A percentile compares a stretch with the other conserved stretches of the same genome.
Evolutionary conservation across 2,329 filamentous ascomycete genomes (phyloP).

Genomic region (Rhynchosporium agropyri): DNA sequence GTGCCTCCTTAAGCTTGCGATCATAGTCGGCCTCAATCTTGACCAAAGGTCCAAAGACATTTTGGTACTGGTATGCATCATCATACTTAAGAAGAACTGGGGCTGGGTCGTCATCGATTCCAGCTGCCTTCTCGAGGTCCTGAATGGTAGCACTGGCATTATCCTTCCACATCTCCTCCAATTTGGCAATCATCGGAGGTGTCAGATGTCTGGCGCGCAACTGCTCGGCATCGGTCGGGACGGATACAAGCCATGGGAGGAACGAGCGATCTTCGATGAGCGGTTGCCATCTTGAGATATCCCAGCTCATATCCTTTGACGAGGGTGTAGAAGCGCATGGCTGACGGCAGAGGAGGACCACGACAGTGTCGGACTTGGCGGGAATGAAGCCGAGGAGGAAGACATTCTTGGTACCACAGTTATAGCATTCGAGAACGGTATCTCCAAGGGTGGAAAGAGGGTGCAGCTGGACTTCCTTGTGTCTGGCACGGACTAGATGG

Average conservation of each 20-base stretch:
- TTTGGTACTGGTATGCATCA: slow-evolving; percentile 97
- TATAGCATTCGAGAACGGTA: slow-evolving; percentile 97
- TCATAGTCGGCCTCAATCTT: slow-evolving; percentile 99
- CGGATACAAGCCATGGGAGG: slow-evolving; percentile 86
- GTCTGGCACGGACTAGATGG: slow-evolving; percentile 92
- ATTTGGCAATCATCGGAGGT: slow-evolving; percentile 90
- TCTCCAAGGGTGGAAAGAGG: slow-evolving; percentile 91
- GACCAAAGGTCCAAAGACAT: slow-evolving; percentile 95
- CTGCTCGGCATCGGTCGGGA: slow-evolving; percentile 92
- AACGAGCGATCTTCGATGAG: slow-evolving; percentile 97
- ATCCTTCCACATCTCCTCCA: slow-evolving; percentile 99
- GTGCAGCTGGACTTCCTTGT: slow-evolving; percentile 98
- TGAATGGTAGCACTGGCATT: slow-evolving; percentile 85
- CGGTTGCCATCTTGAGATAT: slow-evolving; percentile 96
- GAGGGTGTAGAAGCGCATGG: slow-evolving; percentile 94
- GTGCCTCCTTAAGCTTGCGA: slow-evolving; percentile 96
- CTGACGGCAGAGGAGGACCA: slow-evolving; percentile 93
- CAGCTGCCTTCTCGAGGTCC: slow-evolving; percentile 87
- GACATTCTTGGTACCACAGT: slow-evolving; percentile 98
- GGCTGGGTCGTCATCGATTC: slow-evolving; percentile 91
- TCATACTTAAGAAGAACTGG: slow-evolving; percentile 93
- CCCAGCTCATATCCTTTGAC: slow-evolving; percentile 99
- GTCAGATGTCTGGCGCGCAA: slow-evolving; percentile 91
- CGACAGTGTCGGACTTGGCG: slow-evolving; percentile 96
- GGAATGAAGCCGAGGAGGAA: slow-evolving; percentile 98